phyloP scores from a whole-genome alignment of 2,329 filamentous ascomycete genomes.

The Pseudonectria buxi region DNA sequence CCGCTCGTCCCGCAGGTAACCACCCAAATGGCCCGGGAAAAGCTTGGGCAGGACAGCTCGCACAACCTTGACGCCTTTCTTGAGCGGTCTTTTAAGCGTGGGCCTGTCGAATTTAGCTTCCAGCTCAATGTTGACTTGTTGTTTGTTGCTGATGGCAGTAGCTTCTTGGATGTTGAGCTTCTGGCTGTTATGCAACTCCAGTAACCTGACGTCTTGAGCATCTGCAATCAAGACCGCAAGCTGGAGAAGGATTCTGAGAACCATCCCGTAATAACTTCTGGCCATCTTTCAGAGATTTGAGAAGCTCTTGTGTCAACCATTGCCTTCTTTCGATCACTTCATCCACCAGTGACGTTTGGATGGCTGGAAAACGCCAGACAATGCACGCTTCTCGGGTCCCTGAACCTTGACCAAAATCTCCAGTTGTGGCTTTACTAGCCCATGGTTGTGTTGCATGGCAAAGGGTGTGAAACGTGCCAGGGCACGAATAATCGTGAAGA shows the following conservation, averaged over 20 bases:
- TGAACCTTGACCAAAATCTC: slow-evolving; percentile 54
- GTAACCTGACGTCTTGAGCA: slow-evolving; percentile 66
- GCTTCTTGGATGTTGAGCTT: slow-evolving; percentile 80
- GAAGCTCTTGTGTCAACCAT: slow-evolving; percentile 80
- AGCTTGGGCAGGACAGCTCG: slow-evolving; percentile 75
- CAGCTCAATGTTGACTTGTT: slow-evolving; percentile 77
- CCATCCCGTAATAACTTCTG: slow-evolving; percentile 69
- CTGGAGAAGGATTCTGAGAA: slow-evolving; percentile 77
- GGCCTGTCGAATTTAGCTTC: slow-evolving; percentile 80
- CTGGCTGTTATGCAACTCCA: slow-evolving; percentile 75
- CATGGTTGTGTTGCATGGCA: slow-evolving; percentile 82
- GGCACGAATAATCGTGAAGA: slow-evolving; percentile 75
- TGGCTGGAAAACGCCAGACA: slow-evolving; percentile 78
- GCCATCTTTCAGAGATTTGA: slow-evolving; percentile 75
- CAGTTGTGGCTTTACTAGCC: slow-evolving; percentile 70
- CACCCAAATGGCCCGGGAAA: slow-evolving; percentile 66
- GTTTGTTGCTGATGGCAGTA: slow-evolving; percentile 73
- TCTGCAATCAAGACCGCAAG: slow-evolving; percentile 77
- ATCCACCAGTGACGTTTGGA: slow-evolving; percentile 76
- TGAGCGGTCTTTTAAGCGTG: slow-evolving; percentile 82
- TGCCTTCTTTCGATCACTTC: slow-evolving; percentile 72
- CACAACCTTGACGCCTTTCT: slow-evolving; percentile 79
- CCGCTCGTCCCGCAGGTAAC: slow-evolving; percentile 61
- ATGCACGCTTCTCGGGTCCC: slow-evolving; percentile 74
- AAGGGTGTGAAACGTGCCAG: slow-evolving; percentile 88